phyloP scores from a whole-genome alignment of 768 basidiomycete genomes.

The Agaricus subrufescens region DNA sequence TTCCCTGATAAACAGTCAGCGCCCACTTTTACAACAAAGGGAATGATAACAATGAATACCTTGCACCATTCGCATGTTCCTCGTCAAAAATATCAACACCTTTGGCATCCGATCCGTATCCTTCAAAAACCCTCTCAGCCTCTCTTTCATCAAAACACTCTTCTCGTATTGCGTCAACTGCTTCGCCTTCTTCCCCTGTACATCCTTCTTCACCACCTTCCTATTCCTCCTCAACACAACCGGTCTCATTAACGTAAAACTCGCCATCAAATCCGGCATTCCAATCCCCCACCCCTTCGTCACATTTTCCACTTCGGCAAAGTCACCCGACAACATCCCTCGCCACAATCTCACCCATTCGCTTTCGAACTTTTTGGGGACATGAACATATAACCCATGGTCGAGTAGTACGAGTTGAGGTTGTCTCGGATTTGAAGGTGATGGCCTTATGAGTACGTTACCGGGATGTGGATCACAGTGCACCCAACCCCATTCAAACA shows the following conservation, averaged over 20 bases:
- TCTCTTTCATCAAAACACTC: constrained; percentile 64
- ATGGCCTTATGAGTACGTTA: constrained; percentile 69
- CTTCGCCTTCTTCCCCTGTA: constrained; percentile 21
- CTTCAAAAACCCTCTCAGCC: constrained; percentile 56
- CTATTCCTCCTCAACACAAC: constrained; percentile 37
- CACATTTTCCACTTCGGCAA: constrained; percentile 43
- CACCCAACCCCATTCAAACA: constrained; percentile 90
- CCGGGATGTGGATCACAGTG: constrained; percentile 78
- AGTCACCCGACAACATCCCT: constrained; percentile 53
- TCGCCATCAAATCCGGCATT: constrained; percentile 67
- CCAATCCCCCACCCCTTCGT: constrained; percentile 66
- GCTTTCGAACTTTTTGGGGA: constrained; percentile 60
- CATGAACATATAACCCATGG: constrained; percentile 83
- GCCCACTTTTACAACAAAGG: constrained; percentile 14
- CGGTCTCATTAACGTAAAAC: constrained; percentile 66
- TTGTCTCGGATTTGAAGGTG: constrained; percentile 36
- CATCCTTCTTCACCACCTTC: constrained; percentile 17
- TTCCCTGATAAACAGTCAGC: constrained; percentile 43
- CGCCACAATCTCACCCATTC: constrained; percentile 82
- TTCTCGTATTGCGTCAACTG: constrained; percentile 61
- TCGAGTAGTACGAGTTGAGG: constrained; percentile 83
- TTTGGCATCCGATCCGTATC: constrained; percentile 82
- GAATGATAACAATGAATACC: constrained; percentile 20
- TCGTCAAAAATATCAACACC: constrained; percentile 66
- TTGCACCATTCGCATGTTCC: constrained; percentile 71